Percentiles rank a stretch among this genome's conserved stretches.
These are phyloP conservation scores for Smallanthus sonchifolius DNA, from an alignment of 129 eudicot species.

Conservation along the genomic window DNA sequence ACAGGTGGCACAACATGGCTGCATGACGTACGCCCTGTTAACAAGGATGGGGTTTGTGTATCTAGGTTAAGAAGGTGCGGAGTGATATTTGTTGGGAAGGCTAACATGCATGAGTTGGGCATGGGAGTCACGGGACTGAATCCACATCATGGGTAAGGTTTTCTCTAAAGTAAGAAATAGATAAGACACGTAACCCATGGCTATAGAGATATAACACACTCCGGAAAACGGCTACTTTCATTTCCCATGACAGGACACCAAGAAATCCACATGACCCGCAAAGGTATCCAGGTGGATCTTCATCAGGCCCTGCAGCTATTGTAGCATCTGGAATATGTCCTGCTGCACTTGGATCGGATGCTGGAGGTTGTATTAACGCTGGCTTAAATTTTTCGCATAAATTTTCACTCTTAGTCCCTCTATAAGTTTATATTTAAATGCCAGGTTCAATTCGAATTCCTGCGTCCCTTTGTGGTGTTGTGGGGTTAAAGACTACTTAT, in stretches of 20 bases:
- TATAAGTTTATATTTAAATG: conserved; percentile 12
- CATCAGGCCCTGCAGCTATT: conserved; percentile 92
- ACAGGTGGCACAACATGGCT: conserved; percentile 85
- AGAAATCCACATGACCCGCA: conserved; percentile 82
- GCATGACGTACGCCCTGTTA: conserved; percentile 63
- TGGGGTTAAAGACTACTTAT: conserved; percentile 87
- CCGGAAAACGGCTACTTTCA: not conserved
- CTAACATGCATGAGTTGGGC: conserved; percentile 95
- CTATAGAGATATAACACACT: no score
- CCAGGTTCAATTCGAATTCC: conserved; percentile 95
- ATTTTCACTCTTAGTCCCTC: not conserved
- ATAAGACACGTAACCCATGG: not conserved
- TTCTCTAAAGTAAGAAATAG: not conserved
- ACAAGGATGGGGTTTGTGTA: conserved; percentile 70
- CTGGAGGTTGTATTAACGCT: conserved; percentile 66
- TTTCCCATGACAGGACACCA: conserved; percentile 53
- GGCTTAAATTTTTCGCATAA: not conserved
- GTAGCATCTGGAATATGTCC: conserved; percentile 88
- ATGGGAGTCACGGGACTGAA: conserved; percentile 88
- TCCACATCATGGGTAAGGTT: conserved; percentile 64
- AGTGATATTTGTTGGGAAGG: conserved; percentile 82
- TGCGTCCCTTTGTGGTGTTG: conserved; percentile 93
- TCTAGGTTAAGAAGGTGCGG: conserved; percentile 78
- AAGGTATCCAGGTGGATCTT: conserved; percentile 94
- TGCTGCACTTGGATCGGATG: conserved; percentile 93